Evolutionary conservation across 2,329 filamentous ascomycete species (phyloP).

Genomic region (Colletotrichum lindemuthianum): DNA sequence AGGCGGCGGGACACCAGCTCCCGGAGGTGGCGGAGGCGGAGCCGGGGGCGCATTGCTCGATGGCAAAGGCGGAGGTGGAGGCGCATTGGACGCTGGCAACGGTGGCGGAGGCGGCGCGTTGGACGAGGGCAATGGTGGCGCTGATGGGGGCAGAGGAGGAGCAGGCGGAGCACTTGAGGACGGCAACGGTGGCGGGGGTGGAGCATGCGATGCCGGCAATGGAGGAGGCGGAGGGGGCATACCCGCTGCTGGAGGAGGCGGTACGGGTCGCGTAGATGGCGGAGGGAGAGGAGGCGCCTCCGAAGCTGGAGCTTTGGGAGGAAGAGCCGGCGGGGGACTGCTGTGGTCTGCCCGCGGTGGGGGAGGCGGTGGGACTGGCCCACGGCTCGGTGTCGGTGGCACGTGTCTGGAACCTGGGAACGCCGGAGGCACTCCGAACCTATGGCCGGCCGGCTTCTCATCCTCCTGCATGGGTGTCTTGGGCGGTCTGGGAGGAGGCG

Average conservation of each 20-base stretch:
- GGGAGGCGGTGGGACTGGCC: slow-evolving; percentile 77
- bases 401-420: slow-evolving; percentile 75
- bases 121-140: slow-evolving; percentile 31
- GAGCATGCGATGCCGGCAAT: slow-evolving; percentile 43
- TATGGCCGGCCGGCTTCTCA: slow-evolving; percentile 61
- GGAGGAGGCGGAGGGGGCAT: slow-evolving; percentile 51
- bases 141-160: slow-evolving; percentile 46
- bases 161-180: slow-evolving; percentile 46
- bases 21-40: slow-evolving; percentile 52
- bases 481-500: slow-evolving; percentile 74
- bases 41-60: slow-evolving; percentile 45
- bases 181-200: slow-evolving; percentile 44
- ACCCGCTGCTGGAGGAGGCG: slow-evolving; percentile 60
- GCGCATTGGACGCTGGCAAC: slow-evolving; percentile 44
- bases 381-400: slow-evolving; percentile 79
- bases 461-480: slow-evolving; percentile 78
- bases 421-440: slow-evolving; percentile 82
- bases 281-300: slow-evolving; percentile 62
- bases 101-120: slow-evolving; percentile 48
- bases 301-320: slow-evolving; percentile 58
- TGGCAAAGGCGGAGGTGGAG: slow-evolving; percentile 53
- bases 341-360: slow-evolving; percentile 53
- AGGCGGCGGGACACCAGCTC: slow-evolving; percentile 48
- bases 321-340: slow-evolving; percentile 54
- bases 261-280: slow-evolving; percentile 60